Evolutionary conservation across 257 asterid species (phyloP).

Genomic region (Solanum habrochaites): DNA sequence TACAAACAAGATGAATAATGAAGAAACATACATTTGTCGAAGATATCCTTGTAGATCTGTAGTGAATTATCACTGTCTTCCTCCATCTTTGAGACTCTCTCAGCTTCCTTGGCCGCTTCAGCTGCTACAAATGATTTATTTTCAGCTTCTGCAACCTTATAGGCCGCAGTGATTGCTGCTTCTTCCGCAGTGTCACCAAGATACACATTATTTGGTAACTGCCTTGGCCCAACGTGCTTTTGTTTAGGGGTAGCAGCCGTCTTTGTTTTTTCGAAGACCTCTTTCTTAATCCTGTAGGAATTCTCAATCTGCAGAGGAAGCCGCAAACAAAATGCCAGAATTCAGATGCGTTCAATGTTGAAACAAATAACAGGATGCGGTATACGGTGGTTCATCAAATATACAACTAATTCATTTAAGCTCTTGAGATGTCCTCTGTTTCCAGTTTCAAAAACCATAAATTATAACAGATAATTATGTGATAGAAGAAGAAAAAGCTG

Average conservation of each 20-base stretch:
- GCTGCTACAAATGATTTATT: slow-evolving; percentile 67
- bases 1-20: background rate
- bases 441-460: background rate
- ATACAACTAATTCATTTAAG: background rate
- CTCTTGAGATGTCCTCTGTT: background rate
- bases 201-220: slow-evolving; percentile 26
- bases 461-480: background rate
- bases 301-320: slow-evolving; percentile 41
- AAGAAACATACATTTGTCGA: slow-evolving; percentile 36
- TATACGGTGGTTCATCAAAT: background rate
- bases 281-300: slow-evolving; percentile 43
- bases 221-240: slow-evolving; percentile 30
- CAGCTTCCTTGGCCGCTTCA: slow-evolving; percentile 73
- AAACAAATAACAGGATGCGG: background rate
- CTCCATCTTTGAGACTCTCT: slow-evolving; percentile 54
- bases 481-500: background rate
- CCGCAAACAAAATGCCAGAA: background rate
- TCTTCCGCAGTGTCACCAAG: slow-evolving; percentile 54
- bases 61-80: slow-evolving; percentile 58
- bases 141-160: slow-evolving; percentile 66
- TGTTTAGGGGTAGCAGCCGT: slow-evolving; percentile 13
- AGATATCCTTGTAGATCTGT: slow-evolving; percentile 49
- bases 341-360: background rate
- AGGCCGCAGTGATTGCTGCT: slow-evolving; percentile 47
- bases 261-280: slow-evolving; percentile 15